Evolutionary conservation across 2,329 filamentous ascomycete species (phyloP).

Genomic region (Magnaporthales sp.): DNA sequence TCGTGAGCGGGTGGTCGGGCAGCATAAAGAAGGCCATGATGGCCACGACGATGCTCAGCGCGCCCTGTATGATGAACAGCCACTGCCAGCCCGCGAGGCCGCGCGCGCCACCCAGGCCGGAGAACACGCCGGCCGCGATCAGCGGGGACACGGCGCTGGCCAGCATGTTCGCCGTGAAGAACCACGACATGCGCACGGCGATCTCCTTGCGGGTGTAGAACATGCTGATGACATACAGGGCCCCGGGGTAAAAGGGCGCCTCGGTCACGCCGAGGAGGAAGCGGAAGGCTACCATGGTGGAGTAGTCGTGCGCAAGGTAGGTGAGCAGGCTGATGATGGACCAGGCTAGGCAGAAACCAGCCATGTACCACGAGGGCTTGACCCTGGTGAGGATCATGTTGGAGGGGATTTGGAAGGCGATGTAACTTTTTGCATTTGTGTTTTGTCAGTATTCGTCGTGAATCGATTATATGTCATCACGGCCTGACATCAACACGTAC

Average conservation of each 20-base stretch:
- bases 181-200: slow-evolving; percentile 40
- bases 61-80: slow-evolving; percentile 27
- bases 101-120: slow-evolving; percentile 1
- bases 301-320: slow-evolving; percentile 34
- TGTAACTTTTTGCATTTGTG: slow-evolving; percentile 30
- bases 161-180: slow-evolving; percentile 39
- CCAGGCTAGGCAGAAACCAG: slow-evolving; percentile 26
- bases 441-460: background rate
- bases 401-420: slow-evolving; percentile 34
- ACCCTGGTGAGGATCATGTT: slow-evolving; percentile 28
- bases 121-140: slow-evolving; percentile 9
- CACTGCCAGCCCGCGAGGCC: slow-evolving; percentile 6
- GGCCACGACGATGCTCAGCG: slow-evolving; percentile 47
- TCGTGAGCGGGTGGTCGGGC: slow-evolving; percentile 18
- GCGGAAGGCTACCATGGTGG: slow-evolving; percentile 44
- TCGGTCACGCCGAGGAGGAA: slow-evolving; percentile 49
- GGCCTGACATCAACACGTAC: background rate
- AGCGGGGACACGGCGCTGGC: slow-evolving; percentile 48
- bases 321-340: slow-evolving; percentile 19
- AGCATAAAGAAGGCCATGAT: slow-evolving; percentile 39
- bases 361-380: slow-evolving; percentile 33
- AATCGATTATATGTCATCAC: background rate
- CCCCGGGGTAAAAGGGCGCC: slow-evolving; percentile 32
- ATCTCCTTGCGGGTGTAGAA: slow-evolving; percentile 35
- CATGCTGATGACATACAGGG: slow-evolving; percentile 31